Evolutionary conservation across 345 rosid genomes (phyloP).

Genomic region (Moricandia moricandioides): DNA sequence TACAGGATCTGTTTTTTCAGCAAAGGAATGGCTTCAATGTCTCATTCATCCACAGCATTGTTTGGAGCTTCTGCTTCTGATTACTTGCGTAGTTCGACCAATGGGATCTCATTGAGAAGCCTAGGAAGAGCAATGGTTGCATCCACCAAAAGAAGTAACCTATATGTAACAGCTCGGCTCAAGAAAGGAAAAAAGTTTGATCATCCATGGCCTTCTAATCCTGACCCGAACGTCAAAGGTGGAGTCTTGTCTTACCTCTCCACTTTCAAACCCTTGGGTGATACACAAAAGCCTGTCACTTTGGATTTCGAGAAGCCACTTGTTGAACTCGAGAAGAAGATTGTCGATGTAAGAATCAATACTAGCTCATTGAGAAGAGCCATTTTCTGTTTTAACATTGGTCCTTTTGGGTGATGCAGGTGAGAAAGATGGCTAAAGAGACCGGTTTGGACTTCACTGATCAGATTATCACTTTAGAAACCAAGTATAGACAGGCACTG

Average conservation of each 20-base stretch:
- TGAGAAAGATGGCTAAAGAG: constrained; percentile 86
- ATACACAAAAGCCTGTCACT: constrained; percentile 71
- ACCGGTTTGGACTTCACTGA: constrained; percentile 91
- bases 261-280: constrained; percentile 70
- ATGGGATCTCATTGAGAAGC: constrained; percentile 55
- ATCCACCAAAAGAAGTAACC: constrained; percentile 32
- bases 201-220: constrained; percentile 87
- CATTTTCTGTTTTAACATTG: background rate
- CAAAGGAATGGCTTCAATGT: constrained; percentile 50
- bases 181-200: constrained; percentile 87
- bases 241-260: constrained; percentile 81
- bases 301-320: constrained; percentile 93
- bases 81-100: constrained; percentile 68
- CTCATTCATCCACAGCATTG: constrained; percentile 53
- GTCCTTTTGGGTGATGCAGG: constrained; percentile 48
- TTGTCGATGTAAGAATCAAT: constrained; percentile 55
- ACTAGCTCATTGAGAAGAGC: background rate
- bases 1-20: constrained; percentile 22
- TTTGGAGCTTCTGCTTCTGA: constrained; percentile 68
- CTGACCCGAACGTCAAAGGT: constrained; percentile 91
- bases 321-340: constrained; percentile 75
- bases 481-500: constrained; percentile 80
- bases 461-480: constrained; percentile 76
- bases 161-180: constrained; percentile 49
- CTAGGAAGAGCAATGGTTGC: constrained; percentile 48